Base-by-base conservation (phyloP, 331 rosid genomes). In the Ulmus americana region DNA sequence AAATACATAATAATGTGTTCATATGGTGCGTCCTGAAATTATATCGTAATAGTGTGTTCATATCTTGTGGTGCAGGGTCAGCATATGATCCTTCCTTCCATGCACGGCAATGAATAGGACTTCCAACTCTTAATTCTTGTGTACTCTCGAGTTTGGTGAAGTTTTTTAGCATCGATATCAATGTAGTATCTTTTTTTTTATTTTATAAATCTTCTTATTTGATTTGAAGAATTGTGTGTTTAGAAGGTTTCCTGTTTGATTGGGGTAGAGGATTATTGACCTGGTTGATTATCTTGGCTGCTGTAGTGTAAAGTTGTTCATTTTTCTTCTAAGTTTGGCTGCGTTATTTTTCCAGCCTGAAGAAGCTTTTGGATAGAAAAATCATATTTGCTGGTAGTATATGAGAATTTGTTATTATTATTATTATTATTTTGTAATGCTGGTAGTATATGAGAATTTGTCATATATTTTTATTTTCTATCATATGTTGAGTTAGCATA, bases 61-160 rank as follows among this genome's bases (percentile, higher is more conserved):
- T 28, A 28, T 28, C 35, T 61, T 67, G 67, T 69, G 57, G 20
- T 74, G 67, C 79, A 68, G 74, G 88, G 79, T 39, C 78, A 70
- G 73, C 81, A 77, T 74, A n/a, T 76, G 74, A 66, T 79, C 59
- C 68, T 70, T 73, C 78, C 66, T 67, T 71, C 85, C 59, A 57
- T 80, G 72, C 80, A 6, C 55, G 74, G 76, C 60, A 71, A 68
- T 6, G 79, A 68, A 43, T 80, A 71, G 79, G 70, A 65, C 59
- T 68, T 49, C 70, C 62, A 50, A 50, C 41, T 58, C 67, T 76
- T 14, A 48, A 63, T 63, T 71, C 62, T 77, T 62, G 48, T 59
- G 71, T 56, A 73, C 52, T 71, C 59, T 61, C 35, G 53, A 49
- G 64, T 77, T 68, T 20, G 74, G 78, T 59, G 48, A 73, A 70